Conservation (phyloP, 345 rosid species). For the Murraya paniculata region DNA sequence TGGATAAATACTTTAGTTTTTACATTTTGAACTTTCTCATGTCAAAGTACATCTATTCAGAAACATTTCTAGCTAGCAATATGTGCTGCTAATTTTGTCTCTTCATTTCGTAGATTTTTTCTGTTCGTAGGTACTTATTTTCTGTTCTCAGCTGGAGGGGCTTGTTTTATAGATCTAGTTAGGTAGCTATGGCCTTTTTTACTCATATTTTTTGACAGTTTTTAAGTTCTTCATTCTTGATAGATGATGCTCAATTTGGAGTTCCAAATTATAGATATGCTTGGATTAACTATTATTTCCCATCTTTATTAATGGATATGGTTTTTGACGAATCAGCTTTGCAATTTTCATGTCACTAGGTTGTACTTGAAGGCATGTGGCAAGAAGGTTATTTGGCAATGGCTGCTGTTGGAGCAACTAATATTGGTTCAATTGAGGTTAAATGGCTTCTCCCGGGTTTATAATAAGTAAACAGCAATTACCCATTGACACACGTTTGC, state of each 20-base stretch:
- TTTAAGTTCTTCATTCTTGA: background rate
- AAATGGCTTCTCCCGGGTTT: slow-evolving; percentile 1
- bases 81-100: background rate
- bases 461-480: background rate
- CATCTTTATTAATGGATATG: background rate
- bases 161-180: background rate
- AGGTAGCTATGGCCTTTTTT: background rate
- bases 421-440: slow-evolving; percentile 95
- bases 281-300: background rate
- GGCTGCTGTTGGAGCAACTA: slow-evolving; percentile 94
- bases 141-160: background rate
- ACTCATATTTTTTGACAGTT: background rate
- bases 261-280: background rate
- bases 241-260: background rate
- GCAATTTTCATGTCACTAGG: slow-evolving; percentile 39
- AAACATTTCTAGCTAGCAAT: background rate
- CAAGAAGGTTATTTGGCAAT: slow-evolving; percentile 86
- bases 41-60: background rate
- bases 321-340: background rate
- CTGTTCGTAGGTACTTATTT: background rate
- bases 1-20: background rate
- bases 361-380: slow-evolving; percentile 93
- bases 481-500: background rate
- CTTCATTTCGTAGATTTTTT: background rate
- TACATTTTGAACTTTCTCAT: background rate